Conservation (phyloP, 345 rosid species). For the Salix caprea region DNA sequence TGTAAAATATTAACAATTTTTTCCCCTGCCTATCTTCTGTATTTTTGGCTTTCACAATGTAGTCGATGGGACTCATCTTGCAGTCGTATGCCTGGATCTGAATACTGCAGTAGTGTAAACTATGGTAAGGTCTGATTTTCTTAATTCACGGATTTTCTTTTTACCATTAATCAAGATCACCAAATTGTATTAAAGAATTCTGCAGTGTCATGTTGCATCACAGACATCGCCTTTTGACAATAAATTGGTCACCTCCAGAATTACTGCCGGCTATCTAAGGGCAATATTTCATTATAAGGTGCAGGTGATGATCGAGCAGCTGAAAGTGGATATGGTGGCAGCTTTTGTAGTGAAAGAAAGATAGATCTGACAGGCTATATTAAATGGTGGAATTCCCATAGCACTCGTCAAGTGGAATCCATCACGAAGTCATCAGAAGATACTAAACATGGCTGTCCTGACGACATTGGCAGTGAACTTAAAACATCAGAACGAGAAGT, state of each 20-base stretch:
- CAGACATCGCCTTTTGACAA: conserved; percentile 5
- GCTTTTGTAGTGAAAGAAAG: conserved; percentile 74
- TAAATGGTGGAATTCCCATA: conserved; percentile 91
- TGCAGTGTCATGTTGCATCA: neutral
- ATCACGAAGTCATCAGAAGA: conserved; percentile 61
- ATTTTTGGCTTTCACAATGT: conserved; percentile 20
- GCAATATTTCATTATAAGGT: conserved; percentile 26
- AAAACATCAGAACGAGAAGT: conserved; percentile 63
- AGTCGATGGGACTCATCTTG: conserved; percentile 85
- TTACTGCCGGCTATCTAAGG: conserved; percentile 4
- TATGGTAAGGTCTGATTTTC: conserved; percentile 45
- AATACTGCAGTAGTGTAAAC: conserved; percentile 60
- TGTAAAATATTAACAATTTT: conserved; percentile 7
- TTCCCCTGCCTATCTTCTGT: conserved; percentile 4
- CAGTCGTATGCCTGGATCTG: conserved; percentile 75
- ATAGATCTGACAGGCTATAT: conserved; percentile 76
- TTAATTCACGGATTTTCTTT: neutral
- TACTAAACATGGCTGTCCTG: conserved; percentile 44
- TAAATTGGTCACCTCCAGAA: neutral
- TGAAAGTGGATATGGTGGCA: conserved; percentile 65
- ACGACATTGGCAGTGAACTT: conserved; percentile 72
- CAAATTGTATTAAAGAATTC: conserved; percentile 9
- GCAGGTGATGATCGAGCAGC: conserved; percentile 71
- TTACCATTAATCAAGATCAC: conserved; percentile 10
- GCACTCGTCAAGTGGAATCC: conserved; percentile 63